Evolutionary conservation across 148 eudicot species (phyloP).

Genomic region (Fallopia convolvulus): DNA sequence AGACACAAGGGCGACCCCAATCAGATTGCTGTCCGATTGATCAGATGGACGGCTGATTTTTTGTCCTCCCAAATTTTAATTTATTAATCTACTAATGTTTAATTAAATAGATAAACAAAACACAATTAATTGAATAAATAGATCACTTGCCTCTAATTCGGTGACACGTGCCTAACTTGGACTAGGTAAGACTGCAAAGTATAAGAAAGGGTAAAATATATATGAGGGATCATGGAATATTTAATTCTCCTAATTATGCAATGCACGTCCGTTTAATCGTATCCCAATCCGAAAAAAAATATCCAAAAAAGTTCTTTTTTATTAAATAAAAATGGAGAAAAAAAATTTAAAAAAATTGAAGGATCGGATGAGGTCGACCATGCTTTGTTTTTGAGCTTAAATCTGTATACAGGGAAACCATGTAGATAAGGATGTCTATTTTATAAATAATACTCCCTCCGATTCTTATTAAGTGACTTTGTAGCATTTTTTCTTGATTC

Average conservation of each 20-base stretch:
- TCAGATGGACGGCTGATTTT: slow-evolving; percentile 11
- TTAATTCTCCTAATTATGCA: slow-evolving; percentile 7
- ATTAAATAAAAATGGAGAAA: background rate
- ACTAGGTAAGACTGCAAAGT: background rate
- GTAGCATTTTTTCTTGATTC: no score
- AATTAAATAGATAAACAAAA: background rate
- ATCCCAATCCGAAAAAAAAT: background rate
- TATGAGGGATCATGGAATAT: background rate
- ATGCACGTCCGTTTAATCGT: slow-evolving; percentile 6
- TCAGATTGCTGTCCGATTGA: slow-evolving; percentile 2
- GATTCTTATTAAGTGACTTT: no score
- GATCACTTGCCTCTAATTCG: background rate
- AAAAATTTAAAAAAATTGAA: background rate
- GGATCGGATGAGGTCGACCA: slow-evolving; percentile 5
- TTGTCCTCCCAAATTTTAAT: background rate
- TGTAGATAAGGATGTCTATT: slow-evolving; percentile 1
- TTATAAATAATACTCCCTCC: no score
- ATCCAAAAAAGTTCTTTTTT: background rate
- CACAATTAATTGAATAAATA: background rate
- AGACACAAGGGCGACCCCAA: slow-evolving; percentile 4
- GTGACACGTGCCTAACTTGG: background rate
- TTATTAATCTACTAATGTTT: background rate
- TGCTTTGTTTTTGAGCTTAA: background rate
- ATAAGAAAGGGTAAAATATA: background rate
- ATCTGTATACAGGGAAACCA: background rate